Evolutionary conservation across 129 eudicot species (phyloP).

Genomic region (Helichrysum umbraculigerum): DNA sequence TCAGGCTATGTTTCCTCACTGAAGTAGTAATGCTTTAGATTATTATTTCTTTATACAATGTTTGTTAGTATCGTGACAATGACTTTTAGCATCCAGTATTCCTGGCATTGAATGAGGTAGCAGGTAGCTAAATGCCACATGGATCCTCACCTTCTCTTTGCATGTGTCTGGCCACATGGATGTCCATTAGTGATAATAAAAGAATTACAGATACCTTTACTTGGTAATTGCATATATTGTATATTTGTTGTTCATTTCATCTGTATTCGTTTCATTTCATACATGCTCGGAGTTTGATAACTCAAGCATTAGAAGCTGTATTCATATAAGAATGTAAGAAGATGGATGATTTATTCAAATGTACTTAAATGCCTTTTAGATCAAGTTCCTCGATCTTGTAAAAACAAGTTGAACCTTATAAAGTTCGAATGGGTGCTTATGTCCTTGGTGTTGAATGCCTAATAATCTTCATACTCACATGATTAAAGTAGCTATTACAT

Average conservation of each 20-base stretch:
- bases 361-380: neutral
- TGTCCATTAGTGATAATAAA: too few relatives aligned
- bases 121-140: neutral
- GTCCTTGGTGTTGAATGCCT: neutral
- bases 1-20: too few relatives aligned
- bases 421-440: neutral
- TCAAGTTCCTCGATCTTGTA: neutral
- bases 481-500: neutral
- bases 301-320: slow-evolving; percentile 6
- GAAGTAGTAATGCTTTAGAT: neutral
- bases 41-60: neutral
- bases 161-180: too few relatives aligned
- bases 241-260: neutral
- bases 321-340: neutral
- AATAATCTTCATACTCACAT: neutral
- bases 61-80: neutral
- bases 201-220: neutral
- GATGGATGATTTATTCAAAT: neutral
- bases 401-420: neutral
- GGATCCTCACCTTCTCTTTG: neutral
- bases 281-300: slow-evolving; percentile 1
- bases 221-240: neutral
- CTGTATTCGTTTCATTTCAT: neutral
- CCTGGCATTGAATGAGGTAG: neutral
- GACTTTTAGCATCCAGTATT: neutral